A percentile compares a stretch with the other conserved stretches of the same genome.
phyloP scores from a whole-genome alignment of 192 early-diverging fungal species.

The Backusella westeae region DNA sequence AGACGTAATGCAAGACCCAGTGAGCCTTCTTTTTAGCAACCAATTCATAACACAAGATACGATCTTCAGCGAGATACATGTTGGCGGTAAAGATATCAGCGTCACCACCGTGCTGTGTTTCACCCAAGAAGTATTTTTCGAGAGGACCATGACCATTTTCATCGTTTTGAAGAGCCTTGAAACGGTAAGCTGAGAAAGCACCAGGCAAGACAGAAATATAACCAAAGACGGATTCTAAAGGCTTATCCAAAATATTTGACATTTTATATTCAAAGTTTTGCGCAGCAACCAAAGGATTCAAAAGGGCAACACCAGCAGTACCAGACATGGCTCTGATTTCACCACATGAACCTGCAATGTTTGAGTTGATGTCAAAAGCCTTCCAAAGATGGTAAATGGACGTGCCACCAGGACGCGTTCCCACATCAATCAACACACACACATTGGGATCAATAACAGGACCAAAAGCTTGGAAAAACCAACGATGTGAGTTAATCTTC shows the following conservation, averaged over 20 bases:
- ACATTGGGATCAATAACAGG: constrained; percentile 55
- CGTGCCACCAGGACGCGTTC: constrained; percentile 70
- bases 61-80: constrained; percentile 69
- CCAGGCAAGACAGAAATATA: constrained; percentile 85
- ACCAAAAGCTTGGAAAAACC: constrained; percentile 67
- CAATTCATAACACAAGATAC: constrained; percentile 80
- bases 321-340: constrained; percentile 69
- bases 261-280: constrained; percentile 86
- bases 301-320: constrained; percentile 47
- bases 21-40: constrained; percentile 65
- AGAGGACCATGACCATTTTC: constrained; percentile 57
- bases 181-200: constrained; percentile 82
- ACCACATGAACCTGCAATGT: constrained; percentile 81
- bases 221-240: constrained; percentile 78
- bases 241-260: constrained; percentile 77
- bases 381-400: constrained; percentile 82
- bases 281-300: constrained; percentile 76
- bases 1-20: constrained; percentile 75
- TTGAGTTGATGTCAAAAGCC: constrained; percentile 68
- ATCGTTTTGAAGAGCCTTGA: constrained; percentile 63
- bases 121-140: constrained; percentile 75
- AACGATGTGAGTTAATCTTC: constrained; percentile 84
- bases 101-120: constrained; percentile 60
- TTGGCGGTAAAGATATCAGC: constrained; percentile 64
- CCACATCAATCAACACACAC: constrained; percentile 73